These are phyloP conservation scores for Hansenula lynferdii DNA, from an alignment of 1,139 yeast genomes.

Conservation along the genomic window DNA sequence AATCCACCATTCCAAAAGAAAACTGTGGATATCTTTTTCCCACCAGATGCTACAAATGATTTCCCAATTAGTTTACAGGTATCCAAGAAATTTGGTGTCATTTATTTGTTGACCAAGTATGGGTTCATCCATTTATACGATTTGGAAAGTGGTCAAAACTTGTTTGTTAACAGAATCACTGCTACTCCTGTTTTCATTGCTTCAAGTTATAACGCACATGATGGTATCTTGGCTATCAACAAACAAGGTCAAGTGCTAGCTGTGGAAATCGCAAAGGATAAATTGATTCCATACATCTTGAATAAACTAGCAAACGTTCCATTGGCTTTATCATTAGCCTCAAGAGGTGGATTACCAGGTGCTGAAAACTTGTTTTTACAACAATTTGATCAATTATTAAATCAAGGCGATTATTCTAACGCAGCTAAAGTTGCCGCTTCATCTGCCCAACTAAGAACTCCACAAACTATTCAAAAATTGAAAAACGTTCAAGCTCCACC, in stretches of 20 bases:
- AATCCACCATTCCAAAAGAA: slow-evolving; percentile 89
- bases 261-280: slow-evolving; percentile 82
- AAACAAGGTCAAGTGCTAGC: slow-evolving; percentile 94
- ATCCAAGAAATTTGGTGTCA: slow-evolving; percentile 78
- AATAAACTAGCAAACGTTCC: slow-evolving; percentile 83
- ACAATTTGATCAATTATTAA: slow-evolving; percentile 83
- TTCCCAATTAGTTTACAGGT: slow-evolving; percentile 95
- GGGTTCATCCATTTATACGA: slow-evolving; percentile 97
- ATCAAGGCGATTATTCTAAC: slow-evolving; percentile 80
- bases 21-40: slow-evolving; percentile 90
- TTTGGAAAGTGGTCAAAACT: slow-evolving; percentile 84
- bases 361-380: slow-evolving; percentile 90
- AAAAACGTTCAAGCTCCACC: slow-evolving; percentile 93
- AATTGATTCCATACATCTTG: slow-evolving; percentile 85
- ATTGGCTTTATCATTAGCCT: slow-evolving; percentile 82
- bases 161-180: slow-evolving; percentile 94
- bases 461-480: slow-evolving; percentile 89
- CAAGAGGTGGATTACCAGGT: slow-evolving; percentile 96
- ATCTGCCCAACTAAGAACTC: slow-evolving; percentile 90
- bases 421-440: slow-evolving; percentile 99
- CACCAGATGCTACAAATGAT: slow-evolving; percentile 93
- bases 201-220: slow-evolving; percentile 60
- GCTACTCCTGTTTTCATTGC: slow-evolving; percentile 97
- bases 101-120: slow-evolving; percentile 87
- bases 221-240: slow-evolving; percentile 91